Percentiles rank a stretch among this genome's conserved stretches.
phyloP scores from a whole-genome alignment of 805 yeast species.

The Pichia kluyveri region DNA sequence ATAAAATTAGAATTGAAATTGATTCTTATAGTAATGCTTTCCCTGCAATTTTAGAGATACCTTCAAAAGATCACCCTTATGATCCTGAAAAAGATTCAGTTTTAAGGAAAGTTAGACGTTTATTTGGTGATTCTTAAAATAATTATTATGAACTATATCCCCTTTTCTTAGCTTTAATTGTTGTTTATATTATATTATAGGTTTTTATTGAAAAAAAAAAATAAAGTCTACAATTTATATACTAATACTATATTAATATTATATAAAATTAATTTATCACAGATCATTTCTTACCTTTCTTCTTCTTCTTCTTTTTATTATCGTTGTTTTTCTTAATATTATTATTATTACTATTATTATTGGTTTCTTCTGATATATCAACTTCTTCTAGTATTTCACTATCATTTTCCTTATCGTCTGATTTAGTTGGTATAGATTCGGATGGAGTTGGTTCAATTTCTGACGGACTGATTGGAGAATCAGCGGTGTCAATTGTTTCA shows the following conservation, averaged over 20 bases:
- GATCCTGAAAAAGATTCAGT: conserved; percentile 98
- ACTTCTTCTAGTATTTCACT: conserved; percentile 1
- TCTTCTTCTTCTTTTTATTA: conserved; percentile 26
- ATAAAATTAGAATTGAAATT: conserved; percentile 70
- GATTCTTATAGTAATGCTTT: conserved; percentile 84
- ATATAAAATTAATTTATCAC: background rate
- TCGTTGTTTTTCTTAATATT: background rate
- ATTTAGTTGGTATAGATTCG: background rate
- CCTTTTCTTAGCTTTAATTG: background rate
- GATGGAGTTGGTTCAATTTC: too few species aligned
- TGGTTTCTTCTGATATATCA: conserved; percentile 8
- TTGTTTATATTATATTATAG: background rate
- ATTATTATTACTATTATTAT: background rate
- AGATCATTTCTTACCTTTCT: conserved; percentile 19
- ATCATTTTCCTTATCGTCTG: background rate
- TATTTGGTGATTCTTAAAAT: conserved; percentile 65
- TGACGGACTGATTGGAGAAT: background rate
- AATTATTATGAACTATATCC: too few species aligned
- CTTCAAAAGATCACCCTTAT: conserved; percentile 97
- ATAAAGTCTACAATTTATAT: background rate
- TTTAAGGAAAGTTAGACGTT: conserved; percentile 84
- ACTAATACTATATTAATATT: background rate
- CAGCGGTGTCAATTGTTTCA: background rate
- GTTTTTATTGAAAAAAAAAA: background rate
- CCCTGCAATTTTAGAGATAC: conserved; percentile 94